These are phyloP conservation scores for Vachellia pachyceras DNA, from an alignment of 306 rosid species.

Conservation along the genomic window DNA sequence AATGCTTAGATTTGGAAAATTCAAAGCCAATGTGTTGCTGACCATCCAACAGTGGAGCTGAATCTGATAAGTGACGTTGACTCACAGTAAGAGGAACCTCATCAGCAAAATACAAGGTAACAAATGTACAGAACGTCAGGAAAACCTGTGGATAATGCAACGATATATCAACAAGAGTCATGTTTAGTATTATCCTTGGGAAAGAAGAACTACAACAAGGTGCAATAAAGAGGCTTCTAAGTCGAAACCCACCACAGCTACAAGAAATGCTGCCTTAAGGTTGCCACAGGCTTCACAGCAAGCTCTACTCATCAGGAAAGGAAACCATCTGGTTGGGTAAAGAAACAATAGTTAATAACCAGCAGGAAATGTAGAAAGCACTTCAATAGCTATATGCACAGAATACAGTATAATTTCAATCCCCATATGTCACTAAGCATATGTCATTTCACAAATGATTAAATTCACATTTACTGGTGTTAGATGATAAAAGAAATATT, in stretches of 20 bases:
- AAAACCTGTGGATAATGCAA: slow-evolving; percentile 69
- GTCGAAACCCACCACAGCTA: slow-evolving; percentile 86
- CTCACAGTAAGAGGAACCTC: slow-evolving; percentile 79
- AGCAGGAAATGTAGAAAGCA: slow-evolving; percentile 24
- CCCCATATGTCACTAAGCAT: neutral
- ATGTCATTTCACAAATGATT: too few species aligned
- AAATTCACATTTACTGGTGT: too few species aligned
- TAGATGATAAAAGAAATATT: too few species aligned
- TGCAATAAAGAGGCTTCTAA: slow-evolving; percentile 21
- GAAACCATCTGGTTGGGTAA: slow-evolving; percentile 85
- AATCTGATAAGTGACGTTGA: slow-evolving; percentile 67
- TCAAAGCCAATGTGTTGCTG: slow-evolving; percentile 46
- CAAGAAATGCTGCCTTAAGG: slow-evolving; percentile 98
- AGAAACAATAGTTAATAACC: slow-evolving; percentile 37
- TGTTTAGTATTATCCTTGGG: slow-evolving; percentile 8
- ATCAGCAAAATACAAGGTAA: slow-evolving; percentile 88
- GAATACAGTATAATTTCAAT: neutral
- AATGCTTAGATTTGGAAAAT: slow-evolving; percentile 14
- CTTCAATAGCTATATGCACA: slow-evolving; percentile 1
- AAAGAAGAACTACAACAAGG: slow-evolving; percentile 29
- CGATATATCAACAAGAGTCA: slow-evolving; percentile 9
- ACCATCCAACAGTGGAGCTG: slow-evolving; percentile 83
- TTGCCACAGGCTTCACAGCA: slow-evolving; percentile 99
- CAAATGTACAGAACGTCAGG: slow-evolving; percentile 79
- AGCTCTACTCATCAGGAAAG: slow-evolving; percentile 82